Evolutionary conservation across 768 basidiomycete genomes (phyloP).

Genomic region (Termitomyces sp.): DNA sequence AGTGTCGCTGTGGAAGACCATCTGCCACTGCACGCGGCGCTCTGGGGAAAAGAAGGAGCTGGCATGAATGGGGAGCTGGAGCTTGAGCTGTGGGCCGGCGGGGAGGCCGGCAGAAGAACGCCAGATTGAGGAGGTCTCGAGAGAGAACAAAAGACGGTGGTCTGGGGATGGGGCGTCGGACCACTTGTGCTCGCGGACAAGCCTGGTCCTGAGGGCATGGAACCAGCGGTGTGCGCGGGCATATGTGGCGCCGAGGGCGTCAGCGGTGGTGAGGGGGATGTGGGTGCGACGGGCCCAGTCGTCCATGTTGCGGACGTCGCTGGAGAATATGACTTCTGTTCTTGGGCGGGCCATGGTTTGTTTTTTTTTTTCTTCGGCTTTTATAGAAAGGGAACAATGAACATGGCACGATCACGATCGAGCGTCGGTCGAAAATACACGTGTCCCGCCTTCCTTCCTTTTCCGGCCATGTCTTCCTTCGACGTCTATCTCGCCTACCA

Average conservation of each 20-base stretch:
- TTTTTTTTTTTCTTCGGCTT: background rate
- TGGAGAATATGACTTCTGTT: slow-evolving; percentile 69
- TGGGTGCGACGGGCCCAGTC: slow-evolving; percentile 75
- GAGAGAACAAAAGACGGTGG: slow-evolving; percentile 68
- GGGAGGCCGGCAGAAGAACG: slow-evolving; percentile 72
- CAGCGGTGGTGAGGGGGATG: slow-evolving; percentile 79
- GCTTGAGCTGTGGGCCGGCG: slow-evolving; percentile 64
- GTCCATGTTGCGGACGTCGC: slow-evolving; percentile 77
- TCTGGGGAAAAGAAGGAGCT: slow-evolving; percentile 85
- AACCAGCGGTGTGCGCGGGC: slow-evolving; percentile 78
- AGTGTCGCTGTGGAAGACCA: slow-evolving; percentile 80
- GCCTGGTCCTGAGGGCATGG: slow-evolving; percentile 50
- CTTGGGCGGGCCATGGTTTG: slow-evolving; percentile 20
- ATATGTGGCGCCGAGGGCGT: slow-evolving; percentile 75
- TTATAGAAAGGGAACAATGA: slow-evolving; percentile 12
- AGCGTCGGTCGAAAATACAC: slow-evolving; percentile 69
- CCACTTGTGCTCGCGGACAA: slow-evolving; percentile 70
- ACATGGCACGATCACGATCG: slow-evolving; percentile 30
- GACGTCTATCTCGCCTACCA: slow-evolving; percentile 48
- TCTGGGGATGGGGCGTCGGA: slow-evolving; percentile 53
- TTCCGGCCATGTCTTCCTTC: slow-evolving; percentile 12
- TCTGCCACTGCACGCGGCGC: slow-evolving; percentile 81
- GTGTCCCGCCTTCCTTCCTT: slow-evolving; percentile 37
- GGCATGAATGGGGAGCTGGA: slow-evolving; percentile 73
- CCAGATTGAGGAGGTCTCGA: slow-evolving; percentile 76